A percentile compares a stretch with the other conserved stretches of the same genome.
phyloP scores from a whole-genome alignment of 1,139 yeast species.

The Diutina mesorugosa region DNA sequence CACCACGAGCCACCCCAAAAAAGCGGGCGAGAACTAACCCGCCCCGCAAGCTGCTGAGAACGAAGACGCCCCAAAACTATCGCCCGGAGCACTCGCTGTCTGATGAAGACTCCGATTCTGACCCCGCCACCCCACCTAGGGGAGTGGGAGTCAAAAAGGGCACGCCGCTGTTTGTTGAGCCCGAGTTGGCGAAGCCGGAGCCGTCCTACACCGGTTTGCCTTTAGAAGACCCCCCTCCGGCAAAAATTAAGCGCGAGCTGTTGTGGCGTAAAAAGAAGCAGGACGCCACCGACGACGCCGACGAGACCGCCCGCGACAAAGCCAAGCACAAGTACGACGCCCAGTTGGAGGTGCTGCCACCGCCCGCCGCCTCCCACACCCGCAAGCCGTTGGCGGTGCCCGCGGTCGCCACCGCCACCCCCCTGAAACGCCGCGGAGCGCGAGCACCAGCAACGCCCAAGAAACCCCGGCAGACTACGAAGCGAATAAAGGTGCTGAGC shows the following conservation, averaged over 20 bases:
- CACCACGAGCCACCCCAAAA: background rate
- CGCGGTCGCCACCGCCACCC: background rate
- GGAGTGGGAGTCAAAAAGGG: background rate
- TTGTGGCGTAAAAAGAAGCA: background rate
- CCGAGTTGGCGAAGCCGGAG: constrained; percentile 36
- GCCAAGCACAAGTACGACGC: background rate
- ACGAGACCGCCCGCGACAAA: background rate
- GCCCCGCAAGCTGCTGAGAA: constrained; percentile 1
- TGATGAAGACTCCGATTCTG: background rate
- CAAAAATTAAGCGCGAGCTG: constrained; percentile 25
- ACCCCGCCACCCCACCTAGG: background rate
- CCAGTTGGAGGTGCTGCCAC: background rate
- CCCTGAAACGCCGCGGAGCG: background rate
- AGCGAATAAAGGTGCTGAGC: background rate
- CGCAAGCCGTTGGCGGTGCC: background rate
- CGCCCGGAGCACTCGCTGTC: background rate
- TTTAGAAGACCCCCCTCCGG: constrained; percentile 47
- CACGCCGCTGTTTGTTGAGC: constrained; percentile 35
- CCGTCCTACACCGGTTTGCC: constrained; percentile 57
- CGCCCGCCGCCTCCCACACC: background rate
- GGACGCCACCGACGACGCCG: background rate
- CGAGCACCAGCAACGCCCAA: background rate
- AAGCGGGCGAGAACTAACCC: background rate
- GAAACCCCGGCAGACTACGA: background rate
- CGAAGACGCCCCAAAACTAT: too few relatives aligned